Evolutionary conservation across 2,329 filamentous ascomycete species (phyloP).

Genomic region (Alternaria ethzedia): DNA sequence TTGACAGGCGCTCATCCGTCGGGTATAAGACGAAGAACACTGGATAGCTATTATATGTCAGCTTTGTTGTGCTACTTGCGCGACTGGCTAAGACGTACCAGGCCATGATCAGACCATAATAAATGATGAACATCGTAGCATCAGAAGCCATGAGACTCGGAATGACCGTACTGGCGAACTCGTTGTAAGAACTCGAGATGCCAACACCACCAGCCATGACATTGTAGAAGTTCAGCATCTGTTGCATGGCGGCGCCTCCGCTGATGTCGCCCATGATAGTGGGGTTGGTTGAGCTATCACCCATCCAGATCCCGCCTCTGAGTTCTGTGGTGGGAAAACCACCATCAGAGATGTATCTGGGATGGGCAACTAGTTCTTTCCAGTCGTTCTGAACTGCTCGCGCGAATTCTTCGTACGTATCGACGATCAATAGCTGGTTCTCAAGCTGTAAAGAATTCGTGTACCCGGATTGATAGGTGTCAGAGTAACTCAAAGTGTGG

Average conservation of each 20-base stretch:
- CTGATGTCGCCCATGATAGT: slow-evolving; percentile 23
- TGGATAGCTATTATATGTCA: slow-evolving; percentile 74
- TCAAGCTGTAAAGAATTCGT: slow-evolving; percentile 24
- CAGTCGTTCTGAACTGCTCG: slow-evolving; percentile 62
- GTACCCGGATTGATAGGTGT: slow-evolving; percentile 16
- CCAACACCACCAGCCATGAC: slow-evolving; percentile 23
- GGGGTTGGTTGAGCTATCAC: slow-evolving; percentile 15
- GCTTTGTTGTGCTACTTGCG: slow-evolving; percentile 71
- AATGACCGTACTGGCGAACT: neutral
- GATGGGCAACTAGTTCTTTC: slow-evolving; percentile 59
- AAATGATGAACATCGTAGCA: slow-evolving; percentile 54
- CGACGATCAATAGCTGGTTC: slow-evolving; percentile 57
- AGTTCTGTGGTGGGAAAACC: slow-evolving; percentile 45
- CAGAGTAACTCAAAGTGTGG: slow-evolving; percentile 23
- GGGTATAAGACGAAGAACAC: slow-evolving; percentile 90
- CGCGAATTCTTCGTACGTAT: slow-evolving; percentile 69
- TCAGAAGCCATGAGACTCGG: slow-evolving; percentile 53
- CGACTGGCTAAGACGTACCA: slow-evolving; percentile 65
- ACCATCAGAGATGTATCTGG: neutral
- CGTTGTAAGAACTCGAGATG: slow-evolving; percentile 24
- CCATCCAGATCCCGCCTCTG: slow-evolving; percentile 39
- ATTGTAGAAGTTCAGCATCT: slow-evolving; percentile 28
- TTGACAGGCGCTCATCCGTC: slow-evolving; percentile 78
- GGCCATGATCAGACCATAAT: slow-evolving; percentile 76
- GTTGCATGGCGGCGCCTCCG: slow-evolving; percentile 49